Evolutionary conservation across 2,329 filamentous ascomycete genomes (phyloP).

Genomic region (Trichophyton verrucosum): DNA sequence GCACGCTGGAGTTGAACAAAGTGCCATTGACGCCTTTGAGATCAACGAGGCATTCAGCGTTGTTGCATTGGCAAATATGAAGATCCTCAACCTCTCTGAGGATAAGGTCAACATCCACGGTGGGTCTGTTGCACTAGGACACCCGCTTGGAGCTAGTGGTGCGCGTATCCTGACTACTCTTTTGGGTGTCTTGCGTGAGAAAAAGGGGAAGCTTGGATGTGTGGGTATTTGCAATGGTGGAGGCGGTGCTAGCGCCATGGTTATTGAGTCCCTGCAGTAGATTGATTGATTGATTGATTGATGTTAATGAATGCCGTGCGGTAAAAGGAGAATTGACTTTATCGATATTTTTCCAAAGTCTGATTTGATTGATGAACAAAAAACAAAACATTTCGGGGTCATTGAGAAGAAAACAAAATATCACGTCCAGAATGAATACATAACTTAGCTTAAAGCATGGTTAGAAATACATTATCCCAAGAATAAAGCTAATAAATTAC

Average conservation of each 20-base stretch:
- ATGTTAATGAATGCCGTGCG: neutral
- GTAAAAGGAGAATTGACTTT: neutral
- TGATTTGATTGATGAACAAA: neutral
- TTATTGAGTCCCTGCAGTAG: constrained; percentile 56
- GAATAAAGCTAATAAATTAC: neutral
- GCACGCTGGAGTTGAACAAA: constrained; percentile 71
- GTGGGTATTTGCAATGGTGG: constrained; percentile 97
- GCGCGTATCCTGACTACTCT: constrained; percentile 88
- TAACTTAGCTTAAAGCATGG: neutral
- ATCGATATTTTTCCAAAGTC: neutral
- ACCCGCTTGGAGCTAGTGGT: constrained; percentile 86
- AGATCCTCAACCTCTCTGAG: constrained; percentile 64
- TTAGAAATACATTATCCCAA: neutral
- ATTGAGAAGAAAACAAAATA: neutral
- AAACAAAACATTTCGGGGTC: neutral
- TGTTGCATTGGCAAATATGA: constrained; percentile 90
- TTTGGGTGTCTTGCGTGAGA: constrained; percentile 75
- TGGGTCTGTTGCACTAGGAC: constrained; percentile 88
- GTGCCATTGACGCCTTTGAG: constrained; percentile 83
- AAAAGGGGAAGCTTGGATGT: constrained; percentile 84
- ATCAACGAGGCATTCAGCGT: constrained; percentile 99
- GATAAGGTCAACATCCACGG: constrained; percentile 93
- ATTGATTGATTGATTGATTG: neutral
- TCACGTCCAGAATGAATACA: neutral
- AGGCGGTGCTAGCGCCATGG: constrained; percentile 84